Base-by-base conservation (phyloP, 176 grass and related monocot genomes). In the Phoenix roebelenii region DNA sequence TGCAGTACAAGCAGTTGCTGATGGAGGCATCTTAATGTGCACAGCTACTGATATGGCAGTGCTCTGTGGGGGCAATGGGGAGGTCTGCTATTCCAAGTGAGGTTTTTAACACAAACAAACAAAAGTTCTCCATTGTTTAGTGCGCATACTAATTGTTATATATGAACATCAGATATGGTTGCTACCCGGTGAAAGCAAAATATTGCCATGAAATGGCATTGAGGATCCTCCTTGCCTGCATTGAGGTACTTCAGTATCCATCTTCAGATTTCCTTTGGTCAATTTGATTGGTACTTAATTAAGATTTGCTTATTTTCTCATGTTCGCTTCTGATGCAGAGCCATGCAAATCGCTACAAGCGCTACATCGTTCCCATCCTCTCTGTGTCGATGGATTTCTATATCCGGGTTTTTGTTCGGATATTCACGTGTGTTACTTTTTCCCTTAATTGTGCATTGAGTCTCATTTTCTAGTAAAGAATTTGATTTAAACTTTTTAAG, bases 21-120 rank as follows among this genome's bases (percentile, higher is more conserved):
- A 98, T 78, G 93, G 93, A 26, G 93, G 93, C 16, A 64, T 98
- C 49, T 69, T 98, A 52, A 89, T 98, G 88, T 98, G 93, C 44
- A 92, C 87, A 44, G 93, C 93, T 64, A 98, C 93, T 78, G 93
- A 98, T 80, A 79, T 98, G 93, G 93, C 93, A 44, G 93, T 98
- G 63, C 79, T 98, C 7, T 98, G 93, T 85, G 88, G 93, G 22
- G 77, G 77, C 44, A 98, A 87, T 81, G 93, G 81, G 68, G 88
- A 98, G 78, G 93, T 92, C 73, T 98, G 93, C 68, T 83, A 92
- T 81, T 83, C 93, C 67, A 98, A 98, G 93, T 98, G 73, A 65
- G 93, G 22, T 4, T 28, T 23, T 9, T 22, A 55, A 24, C 60
- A 30, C 50, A 1, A 0, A 61, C 6, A 65, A 66, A 54, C 20